These are phyloP conservation scores for Aspergillus hiratsukae DNA, from an alignment of 2,329 filamentous ascomycete species.

Conservation along the genomic window DNA sequence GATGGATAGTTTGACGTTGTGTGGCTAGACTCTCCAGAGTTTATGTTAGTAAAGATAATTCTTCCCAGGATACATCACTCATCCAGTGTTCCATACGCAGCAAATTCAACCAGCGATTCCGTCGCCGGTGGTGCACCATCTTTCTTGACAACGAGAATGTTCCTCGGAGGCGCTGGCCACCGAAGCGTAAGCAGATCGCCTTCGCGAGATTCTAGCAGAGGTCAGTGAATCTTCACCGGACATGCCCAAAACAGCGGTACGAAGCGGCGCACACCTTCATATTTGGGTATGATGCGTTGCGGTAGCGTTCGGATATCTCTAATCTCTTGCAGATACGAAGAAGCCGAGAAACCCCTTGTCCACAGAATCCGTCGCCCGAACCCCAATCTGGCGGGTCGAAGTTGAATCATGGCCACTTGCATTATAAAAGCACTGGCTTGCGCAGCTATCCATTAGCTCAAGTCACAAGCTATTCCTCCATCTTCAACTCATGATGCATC, in stretches of 20 bases:
- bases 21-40: slow-evolving; percentile 49
- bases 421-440: slow-evolving; percentile 8
- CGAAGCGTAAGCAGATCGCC: slow-evolving; percentile 61
- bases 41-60: not conserved
- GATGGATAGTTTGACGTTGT: slow-evolving; percentile 74
- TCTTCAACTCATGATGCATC: not conserved
- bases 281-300: slow-evolving; percentile 56
- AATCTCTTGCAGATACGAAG: slow-evolving; percentile 38
- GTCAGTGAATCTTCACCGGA: not conserved
- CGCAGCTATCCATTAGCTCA: not conserved
- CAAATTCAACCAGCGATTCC: slow-evolving; percentile 55
- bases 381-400: slow-evolving; percentile 6
- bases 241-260: not conserved
- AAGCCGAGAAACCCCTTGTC: slow-evolving; percentile 40
- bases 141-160: slow-evolving; percentile 66
- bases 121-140: slow-evolving; percentile 54
- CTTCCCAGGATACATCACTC: not conserved
- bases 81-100: slow-evolving; percentile 34
- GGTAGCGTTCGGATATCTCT: slow-evolving; percentile 42
- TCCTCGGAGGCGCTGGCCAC: slow-evolving; percentile 65
- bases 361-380: slow-evolving; percentile 6
- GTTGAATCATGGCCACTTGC: slow-evolving; percentile 15
- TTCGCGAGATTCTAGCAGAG: slow-evolving; percentile 47
- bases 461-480: not conserved
- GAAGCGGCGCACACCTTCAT: slow-evolving; percentile 51